phyloP scores from a whole-genome alignment of 2,329 filamentous ascomycete genomes.

The Byssoonygena ceratinophila region DNA sequence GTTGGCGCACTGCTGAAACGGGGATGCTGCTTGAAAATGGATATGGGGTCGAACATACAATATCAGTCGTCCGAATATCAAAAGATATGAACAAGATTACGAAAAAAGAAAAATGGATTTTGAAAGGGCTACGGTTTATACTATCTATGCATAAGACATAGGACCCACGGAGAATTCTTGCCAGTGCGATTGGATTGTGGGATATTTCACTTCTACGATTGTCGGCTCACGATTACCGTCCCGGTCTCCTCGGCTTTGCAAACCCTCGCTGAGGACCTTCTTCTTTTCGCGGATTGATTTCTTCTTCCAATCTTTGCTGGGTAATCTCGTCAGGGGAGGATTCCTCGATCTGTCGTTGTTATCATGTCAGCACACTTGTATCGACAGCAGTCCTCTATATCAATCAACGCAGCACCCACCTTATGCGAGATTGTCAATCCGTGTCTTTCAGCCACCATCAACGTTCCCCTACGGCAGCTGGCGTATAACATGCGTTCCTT shows the following conservation, averaged over 20 bases:
- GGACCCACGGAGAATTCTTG: not conserved
- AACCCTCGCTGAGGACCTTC: conserved; percentile 44
- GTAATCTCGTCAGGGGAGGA: conserved; percentile 50
- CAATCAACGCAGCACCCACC: conserved; percentile 25
- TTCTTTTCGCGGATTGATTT: conserved; percentile 43
- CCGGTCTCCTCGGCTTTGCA: conserved; percentile 54
- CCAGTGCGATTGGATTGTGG: not conserved
- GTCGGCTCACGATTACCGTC: conserved; percentile 29
- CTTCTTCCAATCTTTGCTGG: conserved; percentile 42
- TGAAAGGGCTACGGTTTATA: too few relatives aligned
- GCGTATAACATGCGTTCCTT: conserved; percentile 58
- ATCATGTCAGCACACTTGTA: not conserved
- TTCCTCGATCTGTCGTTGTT: conserved; percentile 43
- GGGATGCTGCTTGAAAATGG: not conserved
- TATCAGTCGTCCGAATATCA: too few relatives aligned
- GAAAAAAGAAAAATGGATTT: too few relatives aligned
- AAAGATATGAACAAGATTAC: too few relatives aligned
- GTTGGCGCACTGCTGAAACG: not conserved
- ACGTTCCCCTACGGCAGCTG: conserved; percentile 46
- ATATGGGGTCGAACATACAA: not conserved
- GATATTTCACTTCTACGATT: not conserved
- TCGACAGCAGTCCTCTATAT: not conserved
- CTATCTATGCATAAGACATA: not conserved
- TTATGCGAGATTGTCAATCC: conserved; percentile 50
- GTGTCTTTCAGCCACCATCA: conserved; percentile 44